These are phyloP conservation scores for Cardamine chenopodiifolia DNA, from an alignment of 345 rosid species.

Conservation along the genomic window DNA sequence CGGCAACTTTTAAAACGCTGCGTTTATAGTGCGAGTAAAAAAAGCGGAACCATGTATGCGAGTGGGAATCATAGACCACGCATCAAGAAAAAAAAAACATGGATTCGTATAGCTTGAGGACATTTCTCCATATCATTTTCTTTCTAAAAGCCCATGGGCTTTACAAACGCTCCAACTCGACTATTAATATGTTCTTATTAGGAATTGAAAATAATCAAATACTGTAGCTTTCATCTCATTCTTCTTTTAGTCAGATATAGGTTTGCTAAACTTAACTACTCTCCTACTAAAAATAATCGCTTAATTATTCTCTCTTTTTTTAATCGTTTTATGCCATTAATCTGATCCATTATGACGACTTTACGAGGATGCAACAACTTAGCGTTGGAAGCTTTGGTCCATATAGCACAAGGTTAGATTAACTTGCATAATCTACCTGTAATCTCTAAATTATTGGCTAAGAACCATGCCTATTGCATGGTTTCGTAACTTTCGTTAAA, in stretches of 20 bases:
- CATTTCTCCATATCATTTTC: neutral
- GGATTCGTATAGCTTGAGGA: neutral
- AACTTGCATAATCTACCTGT: neutral
- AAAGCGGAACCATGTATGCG: neutral
- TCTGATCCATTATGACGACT: neutral
- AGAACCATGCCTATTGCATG: conserved; percentile 13
- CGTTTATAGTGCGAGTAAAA: neutral
- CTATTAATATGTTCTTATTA: neutral
- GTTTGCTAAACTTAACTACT: no score
- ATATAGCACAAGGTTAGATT: conserved; percentile 7
- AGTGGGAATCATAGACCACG: neutral
- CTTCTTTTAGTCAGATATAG: neutral
- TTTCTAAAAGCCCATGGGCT: neutral
- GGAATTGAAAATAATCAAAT: neutral
- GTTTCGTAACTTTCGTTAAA: neutral
- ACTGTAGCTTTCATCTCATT: neutral
- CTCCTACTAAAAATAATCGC: no score
- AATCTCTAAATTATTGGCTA: neutral
- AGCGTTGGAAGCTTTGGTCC: conserved; percentile 1
- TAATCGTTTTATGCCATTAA: neutral
- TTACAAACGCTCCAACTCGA: neutral
- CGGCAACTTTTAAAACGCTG: conserved; percentile 4
- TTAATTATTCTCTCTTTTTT: no score
- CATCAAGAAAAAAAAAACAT: neutral
- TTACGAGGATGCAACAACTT: neutral